Base-by-base conservation (phyloP, 768 basidiomycete genomes). In the Mrakia frigida region DNA sequence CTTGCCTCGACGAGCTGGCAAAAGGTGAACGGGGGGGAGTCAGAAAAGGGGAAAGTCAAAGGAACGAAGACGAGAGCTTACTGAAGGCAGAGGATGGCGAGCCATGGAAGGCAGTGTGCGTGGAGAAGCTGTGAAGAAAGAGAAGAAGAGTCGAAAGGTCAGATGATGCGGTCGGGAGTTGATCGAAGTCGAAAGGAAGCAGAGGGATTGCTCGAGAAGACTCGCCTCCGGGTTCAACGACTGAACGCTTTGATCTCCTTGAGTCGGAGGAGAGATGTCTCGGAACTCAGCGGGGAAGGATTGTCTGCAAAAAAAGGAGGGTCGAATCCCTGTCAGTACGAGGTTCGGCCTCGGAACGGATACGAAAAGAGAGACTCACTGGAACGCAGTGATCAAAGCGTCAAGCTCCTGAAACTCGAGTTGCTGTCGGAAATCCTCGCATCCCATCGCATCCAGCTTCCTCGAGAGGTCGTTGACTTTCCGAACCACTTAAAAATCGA, bases 361-460 rank as follows among this genome's bases (percentile, higher is more conserved):
- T 25, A 18, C 16, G 28, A 53, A 28, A 43, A 3, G 21, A 65
- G 28, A 52, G 50, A 56, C 73, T 28, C 18, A 74, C 73, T 63
- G 46, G 43, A 74, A 74, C 28, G 41, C 39, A 6, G 63, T 65
- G 73, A 74, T 67, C n/a, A 46, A 2, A 0, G 41, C n/a, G 46
- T 74, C 73, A 1, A 74, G 73, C 43, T 50, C n/a, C 31, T 65
- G 31, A 31, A 74, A 74, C 46, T 35, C 43, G 11, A 50, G 60
- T 18, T 74, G 41, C 33, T 74, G 73, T 2, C 73, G 60, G 3
- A 50, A 63, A 31, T 74, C 73, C 60, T 61, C 7, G 10, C 28
- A 31, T 3, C 63, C 73, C 43, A 37, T n/a, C 7, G 63, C 21
- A 10, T 74, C 73, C 31, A 67, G 43, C 59, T 33, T 50, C 43